phyloP scores from a whole-genome alignment of 2,329 filamentous ascomycete genomes.

The Sporothrix globosa region DNA sequence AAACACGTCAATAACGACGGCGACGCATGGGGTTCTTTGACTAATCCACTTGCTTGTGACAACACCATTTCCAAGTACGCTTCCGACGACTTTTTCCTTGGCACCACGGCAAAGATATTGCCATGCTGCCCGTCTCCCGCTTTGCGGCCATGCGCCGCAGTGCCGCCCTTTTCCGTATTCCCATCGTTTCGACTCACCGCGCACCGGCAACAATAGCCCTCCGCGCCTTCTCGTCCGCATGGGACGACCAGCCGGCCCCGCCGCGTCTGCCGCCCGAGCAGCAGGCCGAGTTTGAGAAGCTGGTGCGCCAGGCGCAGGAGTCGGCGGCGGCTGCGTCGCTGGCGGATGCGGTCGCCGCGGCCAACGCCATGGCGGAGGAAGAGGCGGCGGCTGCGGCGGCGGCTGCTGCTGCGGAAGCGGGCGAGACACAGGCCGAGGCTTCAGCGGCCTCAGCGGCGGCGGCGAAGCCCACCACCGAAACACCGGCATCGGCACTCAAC shows the following conservation, averaged over 20 bases:
- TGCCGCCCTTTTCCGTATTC: neutral
- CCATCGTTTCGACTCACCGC: neutral
- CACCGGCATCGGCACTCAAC: constrained; percentile 29
- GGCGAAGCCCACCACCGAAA: neutral
- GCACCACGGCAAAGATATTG: neutral
- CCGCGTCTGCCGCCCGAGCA: constrained; percentile 85
- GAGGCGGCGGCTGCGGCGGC: constrained; percentile 47
- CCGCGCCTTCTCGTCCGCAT: constrained; percentile 39
- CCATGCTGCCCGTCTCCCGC: neutral
- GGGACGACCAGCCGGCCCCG: constrained; percentile 66
- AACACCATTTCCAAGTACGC: neutral
- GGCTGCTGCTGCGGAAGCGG: neutral
- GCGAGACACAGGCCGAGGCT: neutral
- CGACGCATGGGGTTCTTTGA: too few species aligned
- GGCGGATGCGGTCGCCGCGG: constrained; percentile 31
- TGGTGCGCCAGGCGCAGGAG: constrained; percentile 67
- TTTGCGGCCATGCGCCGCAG: constrained; percentile 6
- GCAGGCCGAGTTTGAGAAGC: constrained; percentile 85
- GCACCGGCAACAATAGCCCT: neutral
- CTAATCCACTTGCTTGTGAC: neutral
- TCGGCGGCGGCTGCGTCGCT: constrained; percentile 39
- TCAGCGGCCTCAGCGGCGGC: neutral
- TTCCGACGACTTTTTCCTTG: neutral
- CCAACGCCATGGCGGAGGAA: constrained; percentile 43
- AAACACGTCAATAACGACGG: too few species aligned